phyloP scores from a whole-genome alignment of 2,329 filamentous ascomycete species.

The Cucurbitaria berberidis region DNA sequence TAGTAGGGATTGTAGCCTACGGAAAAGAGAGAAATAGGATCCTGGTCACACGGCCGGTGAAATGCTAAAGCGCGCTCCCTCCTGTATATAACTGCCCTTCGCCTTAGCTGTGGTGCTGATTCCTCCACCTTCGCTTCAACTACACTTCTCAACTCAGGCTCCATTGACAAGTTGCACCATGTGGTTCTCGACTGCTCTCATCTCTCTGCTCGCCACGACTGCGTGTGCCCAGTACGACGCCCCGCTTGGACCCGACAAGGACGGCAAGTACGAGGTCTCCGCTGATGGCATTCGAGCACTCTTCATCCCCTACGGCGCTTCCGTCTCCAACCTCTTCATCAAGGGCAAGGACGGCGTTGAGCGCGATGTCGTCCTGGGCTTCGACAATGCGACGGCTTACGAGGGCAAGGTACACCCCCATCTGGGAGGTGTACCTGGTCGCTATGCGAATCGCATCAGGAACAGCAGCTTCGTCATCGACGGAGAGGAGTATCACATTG shows the following conservation, averaged over 20 bases:
- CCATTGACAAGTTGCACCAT: conserved; percentile 31
- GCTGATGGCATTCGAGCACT: conserved; percentile 69
- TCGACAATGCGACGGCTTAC: conserved; percentile 78
- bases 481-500: conserved; percentile 64
- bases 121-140: conserved; percentile 19
- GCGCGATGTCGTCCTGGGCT: conserved; percentile 75
- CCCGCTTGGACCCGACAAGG: conserved; percentile 39
- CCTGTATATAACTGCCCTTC: conserved; percentile 21
- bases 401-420: conserved; percentile 70
- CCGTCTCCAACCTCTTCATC: conserved; percentile 73
- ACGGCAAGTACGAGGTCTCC: conserved; percentile 73
- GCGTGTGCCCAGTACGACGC: conserved; percentile 35
- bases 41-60: conserved; percentile 28
- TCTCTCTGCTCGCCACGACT: conserved; percentile 31
- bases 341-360: conserved; percentile 71
- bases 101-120: conserved; percentile 10
- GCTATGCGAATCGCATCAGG: conserved; percentile 82
- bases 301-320: conserved; percentile 78
- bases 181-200: conserved; percentile 30
- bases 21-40: conserved; percentile 15
- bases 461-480: conserved; percentile 76
- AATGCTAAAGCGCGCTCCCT: conserved; percentile 18
- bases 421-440: conserved; percentile 74
- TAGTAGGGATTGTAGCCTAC: too few relatives aligned
- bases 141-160: conserved; percentile 20